Evolutionary conservation across 2,329 filamentous ascomycete species (phyloP).

Genomic region (Trichoderma gracile): DNA sequence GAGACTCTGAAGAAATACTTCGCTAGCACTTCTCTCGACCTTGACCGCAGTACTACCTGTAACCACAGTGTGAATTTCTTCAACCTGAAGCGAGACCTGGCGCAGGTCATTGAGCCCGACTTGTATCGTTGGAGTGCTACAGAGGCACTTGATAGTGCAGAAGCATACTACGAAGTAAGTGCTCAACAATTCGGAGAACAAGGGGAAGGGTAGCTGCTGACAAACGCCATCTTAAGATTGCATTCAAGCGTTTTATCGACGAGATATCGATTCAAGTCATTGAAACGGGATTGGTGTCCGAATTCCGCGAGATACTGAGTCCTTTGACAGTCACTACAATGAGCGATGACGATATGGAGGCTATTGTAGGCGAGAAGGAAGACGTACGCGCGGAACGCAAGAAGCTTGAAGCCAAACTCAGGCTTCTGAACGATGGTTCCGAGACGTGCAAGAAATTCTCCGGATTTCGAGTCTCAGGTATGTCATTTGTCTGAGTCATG

Average conservation of each 20-base stretch:
- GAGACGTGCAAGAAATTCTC: slow-evolving; percentile 20
- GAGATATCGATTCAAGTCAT: slow-evolving; percentile 33
- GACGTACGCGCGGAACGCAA: slow-evolving; percentile 3
- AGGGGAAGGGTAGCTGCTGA: neutral
- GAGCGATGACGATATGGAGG: slow-evolving; percentile 27
- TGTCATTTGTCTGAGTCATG: too few relatives aligned
- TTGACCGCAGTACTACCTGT: too few relatives aligned
- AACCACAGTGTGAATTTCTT: neutral
- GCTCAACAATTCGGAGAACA: too few relatives aligned
- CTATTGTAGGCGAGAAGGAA: slow-evolving; percentile 31
- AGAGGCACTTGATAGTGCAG: slow-evolving; percentile 41
- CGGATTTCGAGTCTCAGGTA: neutral
- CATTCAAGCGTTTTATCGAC: slow-evolving; percentile 30
- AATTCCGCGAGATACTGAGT: slow-evolving; percentile 29
- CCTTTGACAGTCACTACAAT: slow-evolving; percentile 29
- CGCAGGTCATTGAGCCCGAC: slow-evolving; percentile 27
- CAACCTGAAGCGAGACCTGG: neutral
- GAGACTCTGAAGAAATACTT: neutral
- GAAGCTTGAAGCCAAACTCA: slow-evolving; percentile 1
- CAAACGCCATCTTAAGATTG: slow-evolving; percentile 25
- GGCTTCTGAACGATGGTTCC: neutral
- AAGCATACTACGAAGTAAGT: slow-evolving; percentile 46
- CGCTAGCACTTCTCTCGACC: neutral
- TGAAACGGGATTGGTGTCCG: slow-evolving; percentile 30
- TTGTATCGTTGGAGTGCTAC: slow-evolving; percentile 37